Evolutionary conservation across 495 filamentous ascomycete genomes (phyloP).

Genomic region (Talaromyces wortmannii): DNA sequence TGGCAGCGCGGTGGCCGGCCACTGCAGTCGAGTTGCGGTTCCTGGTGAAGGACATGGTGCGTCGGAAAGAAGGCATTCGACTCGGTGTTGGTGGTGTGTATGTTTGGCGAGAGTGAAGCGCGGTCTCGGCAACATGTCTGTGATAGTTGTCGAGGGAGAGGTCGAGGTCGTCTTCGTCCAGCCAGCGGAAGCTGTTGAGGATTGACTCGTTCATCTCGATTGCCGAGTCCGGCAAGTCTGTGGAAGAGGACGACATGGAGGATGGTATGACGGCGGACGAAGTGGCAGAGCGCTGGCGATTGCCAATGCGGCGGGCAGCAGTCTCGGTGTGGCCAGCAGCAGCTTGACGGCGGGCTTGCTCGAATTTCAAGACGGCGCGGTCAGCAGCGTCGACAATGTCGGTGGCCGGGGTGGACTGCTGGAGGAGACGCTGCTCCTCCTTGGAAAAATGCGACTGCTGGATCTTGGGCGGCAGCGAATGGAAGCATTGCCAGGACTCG

Average conservation of each 20-base stretch:
- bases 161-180: slow-evolving; percentile 74
- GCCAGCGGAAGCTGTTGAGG: slow-evolving; percentile 68
- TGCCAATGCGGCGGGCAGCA: neutral
- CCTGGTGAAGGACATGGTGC: slow-evolving; percentile 37
- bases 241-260: slow-evolving; percentile 11
- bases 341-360: slow-evolving; percentile 8
- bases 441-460: slow-evolving; percentile 61
- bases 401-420: slow-evolving; percentile 20
- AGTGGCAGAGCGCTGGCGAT: slow-evolving; percentile 5
- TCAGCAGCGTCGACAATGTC: slow-evolving; percentile 66
- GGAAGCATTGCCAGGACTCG: slow-evolving; percentile 65
- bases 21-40: slow-evolving; percentile 12
- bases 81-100: slow-evolving; percentile 8
- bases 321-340: too few species aligned
- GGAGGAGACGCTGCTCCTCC: slow-evolving; percentile 63
- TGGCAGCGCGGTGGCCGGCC: slow-evolving; percentile 7
- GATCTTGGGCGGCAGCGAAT: slow-evolving; percentile 64
- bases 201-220: slow-evolving; percentile 46
- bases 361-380: slow-evolving; percentile 52
- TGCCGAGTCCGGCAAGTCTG: slow-evolving; percentile 17
- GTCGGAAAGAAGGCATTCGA: slow-evolving; percentile 36
- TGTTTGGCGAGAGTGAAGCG: neutral
- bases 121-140: slow-evolving; percentile 27
- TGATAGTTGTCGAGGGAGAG: slow-evolving; percentile 55
- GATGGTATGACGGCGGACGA: slow-evolving; percentile 14